Evolutionary conservation across 257 asterid genomes (phyloP).

Genomic region (Capsicum chinense): DNA sequence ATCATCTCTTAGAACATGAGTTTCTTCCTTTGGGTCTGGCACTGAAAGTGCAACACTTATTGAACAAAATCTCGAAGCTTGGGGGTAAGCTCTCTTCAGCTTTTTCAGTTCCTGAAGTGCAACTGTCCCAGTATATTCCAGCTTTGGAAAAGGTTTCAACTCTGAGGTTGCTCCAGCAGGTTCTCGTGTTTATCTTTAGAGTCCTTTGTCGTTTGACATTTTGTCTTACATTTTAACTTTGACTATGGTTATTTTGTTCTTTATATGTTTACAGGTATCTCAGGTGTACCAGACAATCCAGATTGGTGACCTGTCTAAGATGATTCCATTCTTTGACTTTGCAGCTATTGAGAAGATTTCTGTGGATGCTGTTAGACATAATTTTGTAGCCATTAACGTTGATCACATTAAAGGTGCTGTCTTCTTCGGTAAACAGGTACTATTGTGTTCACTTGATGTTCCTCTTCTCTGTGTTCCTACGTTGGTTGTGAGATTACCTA

Average conservation of each 20-base stretch:
- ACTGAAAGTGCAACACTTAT: constrained; percentile 67
- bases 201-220: neutral
- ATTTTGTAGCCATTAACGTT: constrained; percentile 73
- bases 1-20: constrained; percentile 69
- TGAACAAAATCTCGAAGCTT: constrained; percentile 68
- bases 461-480: no score
- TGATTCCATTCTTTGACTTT: constrained; percentile 74
- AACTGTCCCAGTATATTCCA: constrained; percentile 64
- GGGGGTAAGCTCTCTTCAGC: constrained; percentile 79
- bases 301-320: constrained; percentile 61
- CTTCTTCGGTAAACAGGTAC: constrained; percentile 79
- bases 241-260: neutral
- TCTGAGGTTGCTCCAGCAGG: constrained; percentile 84
- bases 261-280: constrained; percentile 61
- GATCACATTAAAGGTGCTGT: constrained; percentile 74
- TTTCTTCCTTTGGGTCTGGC: constrained; percentile 71
- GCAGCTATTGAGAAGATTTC: constrained; percentile 74
- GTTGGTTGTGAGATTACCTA: neutral
- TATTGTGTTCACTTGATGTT: neutral
- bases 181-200: constrained; percentile 26
- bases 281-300: constrained; percentile 80
- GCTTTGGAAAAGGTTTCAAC: constrained; percentile 80
- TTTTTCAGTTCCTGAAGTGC: constrained; percentile 71
- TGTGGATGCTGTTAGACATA: constrained; percentile 78
- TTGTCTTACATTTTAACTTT: neutral